Evolutionary conservation across 192 early-diverging fungal species (phyloP).

Genomic region (Entomortierella chlamydospora): DNA sequence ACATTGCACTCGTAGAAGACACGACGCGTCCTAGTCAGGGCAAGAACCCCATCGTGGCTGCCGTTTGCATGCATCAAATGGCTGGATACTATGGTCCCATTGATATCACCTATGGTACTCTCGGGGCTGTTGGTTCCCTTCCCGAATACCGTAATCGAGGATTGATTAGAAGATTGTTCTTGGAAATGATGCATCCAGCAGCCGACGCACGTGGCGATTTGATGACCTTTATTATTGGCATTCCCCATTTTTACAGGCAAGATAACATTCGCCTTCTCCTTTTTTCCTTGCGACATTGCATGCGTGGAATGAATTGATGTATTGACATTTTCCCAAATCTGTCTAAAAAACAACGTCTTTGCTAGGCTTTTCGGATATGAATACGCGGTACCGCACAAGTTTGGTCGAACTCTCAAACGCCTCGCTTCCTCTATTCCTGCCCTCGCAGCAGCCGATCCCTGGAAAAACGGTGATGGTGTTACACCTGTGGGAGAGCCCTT

Average conservation of each 20-base stretch:
- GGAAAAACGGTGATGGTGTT: neutral
- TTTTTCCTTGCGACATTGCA: too few relatives aligned
- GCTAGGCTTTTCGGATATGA: constrained; percentile 38
- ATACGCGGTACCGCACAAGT: constrained; percentile 6
- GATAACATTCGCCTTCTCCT: neutral
- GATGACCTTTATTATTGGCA: constrained; percentile 19
- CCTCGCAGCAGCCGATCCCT: neutral
- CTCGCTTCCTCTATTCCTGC: neutral
- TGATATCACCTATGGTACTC: neutral
- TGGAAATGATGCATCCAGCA: constrained; percentile 33
- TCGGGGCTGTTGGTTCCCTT: constrained; percentile 4
- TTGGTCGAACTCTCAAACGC: neutral
- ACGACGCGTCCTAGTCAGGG: neutral
- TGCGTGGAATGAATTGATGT: too few relatives aligned
- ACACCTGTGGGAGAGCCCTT: neutral
- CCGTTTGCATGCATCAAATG: neutral
- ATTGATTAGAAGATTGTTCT: constrained; percentile 12
- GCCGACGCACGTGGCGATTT: constrained; percentile 18
- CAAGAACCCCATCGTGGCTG: constrained; percentile 23
- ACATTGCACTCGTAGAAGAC: constrained; percentile 31
- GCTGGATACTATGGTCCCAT: constrained; percentile 15
- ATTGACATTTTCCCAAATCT: too few relatives aligned
- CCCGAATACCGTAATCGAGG: constrained; percentile 24
- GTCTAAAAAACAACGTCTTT: neutral
- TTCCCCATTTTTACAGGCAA: constrained; percentile 31